These are phyloP conservation scores for Neofusicoccum cordaticola DNA, from an alignment of 2,329 filamentous ascomycete species.

Conservation along the genomic window DNA sequence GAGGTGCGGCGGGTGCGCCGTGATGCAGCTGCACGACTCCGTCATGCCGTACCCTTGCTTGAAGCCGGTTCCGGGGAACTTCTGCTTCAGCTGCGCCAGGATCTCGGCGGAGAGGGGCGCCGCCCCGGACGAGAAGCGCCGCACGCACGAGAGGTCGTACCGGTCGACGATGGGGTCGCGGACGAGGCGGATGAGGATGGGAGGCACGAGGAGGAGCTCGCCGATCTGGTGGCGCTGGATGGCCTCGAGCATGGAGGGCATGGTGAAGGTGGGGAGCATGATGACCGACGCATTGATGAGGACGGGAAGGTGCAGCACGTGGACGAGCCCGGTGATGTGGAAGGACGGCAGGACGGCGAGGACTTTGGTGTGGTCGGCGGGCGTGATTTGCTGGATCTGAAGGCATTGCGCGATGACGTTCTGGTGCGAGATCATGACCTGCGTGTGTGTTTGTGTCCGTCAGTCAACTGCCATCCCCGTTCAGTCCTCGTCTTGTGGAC, in stretches of 20 bases:
- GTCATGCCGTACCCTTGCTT: slow-evolving; percentile 70
- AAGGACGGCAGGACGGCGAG: slow-evolving; percentile 60
- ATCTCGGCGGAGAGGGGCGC: slow-evolving; percentile 59
- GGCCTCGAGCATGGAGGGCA: slow-evolving; percentile 55
- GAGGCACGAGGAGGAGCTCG: slow-evolving; percentile 59
- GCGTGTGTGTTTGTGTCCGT: neutral
- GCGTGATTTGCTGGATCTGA: slow-evolving; percentile 55
- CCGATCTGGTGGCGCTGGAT: slow-evolving; percentile 53
- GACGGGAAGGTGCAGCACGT: slow-evolving; percentile 61
- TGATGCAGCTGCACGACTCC: slow-evolving; percentile 62
- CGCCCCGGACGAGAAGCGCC: slow-evolving; percentile 58
- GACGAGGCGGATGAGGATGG: slow-evolving; percentile 60
- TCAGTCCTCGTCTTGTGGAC: neutral
- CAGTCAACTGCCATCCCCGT: neutral
- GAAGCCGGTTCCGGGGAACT: slow-evolving; percentile 60
- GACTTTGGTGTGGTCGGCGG: slow-evolving; percentile 48
- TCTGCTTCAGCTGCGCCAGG: slow-evolving; percentile 53
- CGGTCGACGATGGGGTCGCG: slow-evolving; percentile 53
- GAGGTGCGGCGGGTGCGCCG: slow-evolving; percentile 56
- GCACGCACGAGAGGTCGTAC: slow-evolving; percentile 57
- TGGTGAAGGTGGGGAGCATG: slow-evolving; percentile 64
- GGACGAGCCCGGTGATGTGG: slow-evolving; percentile 60
- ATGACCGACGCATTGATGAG: slow-evolving; percentile 64
- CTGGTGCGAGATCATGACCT: slow-evolving; percentile 54
- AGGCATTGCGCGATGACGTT: slow-evolving; percentile 61